Conservation (phyloP, 805 yeast genomes). For the Hanseniaspora guilliermondii region DNA sequence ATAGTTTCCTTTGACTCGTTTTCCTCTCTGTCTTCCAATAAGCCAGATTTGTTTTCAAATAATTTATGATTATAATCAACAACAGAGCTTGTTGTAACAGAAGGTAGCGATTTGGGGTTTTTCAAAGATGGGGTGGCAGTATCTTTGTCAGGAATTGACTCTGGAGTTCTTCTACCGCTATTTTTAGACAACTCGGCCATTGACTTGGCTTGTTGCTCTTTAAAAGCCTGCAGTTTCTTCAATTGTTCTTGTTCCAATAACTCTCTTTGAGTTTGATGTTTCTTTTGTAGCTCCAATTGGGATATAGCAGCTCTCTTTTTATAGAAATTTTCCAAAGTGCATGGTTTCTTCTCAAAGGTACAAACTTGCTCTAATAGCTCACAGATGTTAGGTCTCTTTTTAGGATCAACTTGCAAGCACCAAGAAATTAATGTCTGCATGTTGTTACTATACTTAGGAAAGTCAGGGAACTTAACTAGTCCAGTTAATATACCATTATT, state of each 20-base stretch:
- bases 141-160: not conserved
- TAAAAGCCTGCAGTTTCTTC: slow-evolving; percentile 4
- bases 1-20: not conserved
- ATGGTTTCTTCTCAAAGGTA: slow-evolving; percentile 42
- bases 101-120: not conserved
- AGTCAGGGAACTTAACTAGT: slow-evolving; percentile 38
- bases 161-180: not conserved
- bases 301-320: slow-evolving; percentile 20
- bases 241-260: slow-evolving; percentile 3
- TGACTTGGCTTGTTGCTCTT: not conserved
- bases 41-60: not conserved
- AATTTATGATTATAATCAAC: not conserved
- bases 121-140: not conserved
- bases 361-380: slow-evolving; percentile 61
- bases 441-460: slow-evolving; percentile 48
- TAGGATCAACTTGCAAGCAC: slow-evolving; percentile 53
- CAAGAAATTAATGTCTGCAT: slow-evolving; percentile 52
- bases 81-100: not conserved
- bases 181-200: not conserved
- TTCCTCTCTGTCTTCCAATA: not conserved
- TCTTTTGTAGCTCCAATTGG: slow-evolving; percentile 9
- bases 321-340: slow-evolving; percentile 31
- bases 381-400: slow-evolving; percentile 58
- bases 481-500: slow-evolving; percentile 54
- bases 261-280: slow-evolving; percentile 11